Evolutionary conservation across 768 basidiomycete species (phyloP).

Genomic region (Lentinula guzmanii): DNA sequence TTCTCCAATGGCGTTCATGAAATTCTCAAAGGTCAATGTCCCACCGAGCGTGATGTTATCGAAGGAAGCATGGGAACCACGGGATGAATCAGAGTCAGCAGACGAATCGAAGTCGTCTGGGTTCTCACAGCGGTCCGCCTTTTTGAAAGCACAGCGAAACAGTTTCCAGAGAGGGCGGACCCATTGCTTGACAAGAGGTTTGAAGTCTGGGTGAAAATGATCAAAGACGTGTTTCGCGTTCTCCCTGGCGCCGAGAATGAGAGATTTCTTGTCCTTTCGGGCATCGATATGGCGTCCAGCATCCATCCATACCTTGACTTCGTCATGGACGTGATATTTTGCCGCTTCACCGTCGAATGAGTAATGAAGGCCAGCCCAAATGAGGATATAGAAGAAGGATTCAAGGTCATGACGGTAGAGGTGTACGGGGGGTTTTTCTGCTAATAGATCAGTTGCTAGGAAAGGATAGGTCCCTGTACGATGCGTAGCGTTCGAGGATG

Average conservation of each 20-base stretch:
- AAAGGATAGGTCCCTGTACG: conserved; percentile 22
- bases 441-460: conserved; percentile 21
- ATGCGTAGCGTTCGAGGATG: background rate
- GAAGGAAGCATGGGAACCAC: background rate
- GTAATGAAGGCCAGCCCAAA: conserved; percentile 17
- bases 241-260: background rate
- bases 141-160: background rate
- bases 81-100: too few relatives aligned
- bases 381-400: conserved; percentile 19
- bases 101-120: background rate
- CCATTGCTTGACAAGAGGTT: background rate
- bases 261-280: background rate
- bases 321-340: background rate
- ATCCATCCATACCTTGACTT: background rate
- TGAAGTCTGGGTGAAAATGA: background rate
- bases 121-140: background rate
- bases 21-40: background rate
- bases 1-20: background rate
- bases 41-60: background rate
- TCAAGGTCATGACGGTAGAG: conserved; percentile 22
- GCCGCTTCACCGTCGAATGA: background rate
- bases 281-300: background rate
- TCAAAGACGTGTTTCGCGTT: background rate
- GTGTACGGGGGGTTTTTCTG: conserved; percentile 10
- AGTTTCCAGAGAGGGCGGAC: background rate